Conservation (phyloP, 2,329 filamentous ascomycete genomes). For the Neofusicoccum cordaticola region DNA sequence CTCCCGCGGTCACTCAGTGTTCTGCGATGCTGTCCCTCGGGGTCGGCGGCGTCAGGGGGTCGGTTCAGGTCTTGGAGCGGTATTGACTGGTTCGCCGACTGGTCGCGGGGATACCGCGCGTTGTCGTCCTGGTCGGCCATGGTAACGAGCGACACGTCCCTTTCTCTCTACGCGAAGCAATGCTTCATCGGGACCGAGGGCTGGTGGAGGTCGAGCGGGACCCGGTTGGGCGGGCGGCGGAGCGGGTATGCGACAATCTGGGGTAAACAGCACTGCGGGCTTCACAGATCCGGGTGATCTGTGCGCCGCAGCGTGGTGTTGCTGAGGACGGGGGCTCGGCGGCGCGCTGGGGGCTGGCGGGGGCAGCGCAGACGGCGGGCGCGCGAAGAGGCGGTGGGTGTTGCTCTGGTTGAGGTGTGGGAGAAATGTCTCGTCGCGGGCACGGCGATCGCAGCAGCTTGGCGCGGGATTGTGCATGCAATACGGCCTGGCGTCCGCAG, state of each 20-base stretch:
- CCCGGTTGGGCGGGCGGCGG: not conserved
- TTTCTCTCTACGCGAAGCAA: not conserved
- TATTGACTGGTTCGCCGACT: slow-evolving; percentile 61
- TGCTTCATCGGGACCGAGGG: slow-evolving; percentile 1
- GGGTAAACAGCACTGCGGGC: slow-evolving; percentile 17
- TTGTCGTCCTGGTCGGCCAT: slow-evolving; percentile 9
- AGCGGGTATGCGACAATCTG: slow-evolving; percentile 12
- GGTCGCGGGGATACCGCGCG: slow-evolving; percentile 42
- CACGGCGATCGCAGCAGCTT: slow-evolving; percentile 10
- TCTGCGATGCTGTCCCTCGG: slow-evolving; percentile 37
- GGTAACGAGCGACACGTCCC: slow-evolving; percentile 1
- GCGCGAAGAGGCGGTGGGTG: not conserved
- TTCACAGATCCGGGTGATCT: slow-evolving; percentile 16
- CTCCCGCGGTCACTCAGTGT: slow-evolving; percentile 50
- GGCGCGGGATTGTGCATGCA: slow-evolving; percentile 14
- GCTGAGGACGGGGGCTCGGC: slow-evolving; percentile 1
- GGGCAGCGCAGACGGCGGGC: not conserved
- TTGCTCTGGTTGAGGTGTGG: not conserved
- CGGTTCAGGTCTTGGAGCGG: slow-evolving; percentile 60
- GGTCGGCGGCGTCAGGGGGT: slow-evolving; percentile 34
- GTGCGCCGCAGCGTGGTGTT: slow-evolving; percentile 16
- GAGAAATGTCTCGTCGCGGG: slow-evolving; percentile 14
- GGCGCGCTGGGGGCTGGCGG: not conserved
- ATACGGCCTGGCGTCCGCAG: not conserved
- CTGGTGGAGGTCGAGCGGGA: not conserved